A percentile compares a stretch with the other conserved stretches of the same genome.
phyloP scores from a whole-genome alignment of 2,329 filamentous ascomycete species.

The Knufia petricola region DNA sequence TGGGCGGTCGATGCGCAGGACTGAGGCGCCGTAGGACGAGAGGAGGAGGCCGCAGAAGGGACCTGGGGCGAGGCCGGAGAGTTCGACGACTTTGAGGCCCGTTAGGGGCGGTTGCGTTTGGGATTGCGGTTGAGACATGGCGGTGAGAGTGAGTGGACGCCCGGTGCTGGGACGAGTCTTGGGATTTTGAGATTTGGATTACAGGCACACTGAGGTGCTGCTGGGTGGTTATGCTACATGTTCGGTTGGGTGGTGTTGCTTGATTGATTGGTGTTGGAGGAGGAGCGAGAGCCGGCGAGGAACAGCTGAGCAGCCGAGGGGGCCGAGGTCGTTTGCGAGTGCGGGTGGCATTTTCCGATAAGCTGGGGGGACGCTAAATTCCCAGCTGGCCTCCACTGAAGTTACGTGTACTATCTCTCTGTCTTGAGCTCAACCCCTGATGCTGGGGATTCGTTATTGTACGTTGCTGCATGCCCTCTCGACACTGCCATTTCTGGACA shows the following conservation, averaged over 20 bases:
- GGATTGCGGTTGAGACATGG: neutral
- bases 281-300: neutral
- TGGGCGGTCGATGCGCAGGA: constrained; percentile 72
- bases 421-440: no score
- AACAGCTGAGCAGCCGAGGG: neutral
- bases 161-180: no score
- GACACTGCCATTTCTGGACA: neutral
- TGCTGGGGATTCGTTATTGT: no score
- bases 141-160: neutral
- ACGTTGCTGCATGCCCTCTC: no score
- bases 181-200: neutral
- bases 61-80: constrained; percentile 59
- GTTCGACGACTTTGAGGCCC: constrained; percentile 55
- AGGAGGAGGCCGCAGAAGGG: constrained; percentile 84
- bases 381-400: neutral
- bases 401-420: no score
- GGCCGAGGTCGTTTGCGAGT: neutral
- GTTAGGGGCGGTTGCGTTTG: constrained; percentile 45
- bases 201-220: neutral
- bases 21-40: constrained; percentile 77
- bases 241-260: neutral
- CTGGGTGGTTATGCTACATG: neutral
- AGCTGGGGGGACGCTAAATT: neutral
- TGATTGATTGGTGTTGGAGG: neutral
- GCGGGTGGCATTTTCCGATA: neutral